A percentile compares a stretch with the other conserved stretches of the same genome.
phyloP scores from a whole-genome alignment of 2,329 filamentous ascomycete genomes.

The Cladorrhinum sp. region DNA sequence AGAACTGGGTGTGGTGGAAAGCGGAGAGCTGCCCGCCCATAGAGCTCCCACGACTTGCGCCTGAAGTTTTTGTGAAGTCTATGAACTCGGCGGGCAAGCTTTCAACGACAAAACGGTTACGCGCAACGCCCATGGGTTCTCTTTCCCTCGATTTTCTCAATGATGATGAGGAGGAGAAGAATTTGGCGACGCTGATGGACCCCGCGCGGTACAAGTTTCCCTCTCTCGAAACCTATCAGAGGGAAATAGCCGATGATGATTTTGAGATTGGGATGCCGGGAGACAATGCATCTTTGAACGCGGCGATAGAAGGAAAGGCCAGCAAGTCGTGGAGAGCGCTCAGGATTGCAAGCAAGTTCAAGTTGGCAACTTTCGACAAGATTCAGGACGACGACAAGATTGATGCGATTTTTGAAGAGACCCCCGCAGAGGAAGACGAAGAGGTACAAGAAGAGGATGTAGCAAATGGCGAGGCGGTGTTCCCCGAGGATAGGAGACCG shows the following conservation, averaged over 20 bases:
- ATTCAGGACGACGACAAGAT: slow-evolving; percentile 79
- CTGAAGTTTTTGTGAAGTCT: slow-evolving; percentile 66
- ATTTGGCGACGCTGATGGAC: slow-evolving; percentile 68
- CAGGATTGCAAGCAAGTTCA: slow-evolving; percentile 71
- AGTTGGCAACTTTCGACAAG: slow-evolving; percentile 77
- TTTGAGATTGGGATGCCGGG: slow-evolving; percentile 83
- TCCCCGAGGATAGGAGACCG: slow-evolving; percentile 49
- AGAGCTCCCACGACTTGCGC: slow-evolving; percentile 67
- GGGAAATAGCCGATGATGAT: slow-evolving; percentile 73
- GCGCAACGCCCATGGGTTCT: slow-evolving; percentile 66
- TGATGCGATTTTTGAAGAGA: slow-evolving; percentile 51
- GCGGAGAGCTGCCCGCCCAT: slow-evolving; percentile 89
- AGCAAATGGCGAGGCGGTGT: slow-evolving; percentile 23
- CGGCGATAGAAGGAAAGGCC: slow-evolving; percentile 66
- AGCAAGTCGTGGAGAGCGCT: slow-evolving; percentile 91
- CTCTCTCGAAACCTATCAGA: slow-evolving; percentile 65
- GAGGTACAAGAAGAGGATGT: slow-evolving; percentile 31
- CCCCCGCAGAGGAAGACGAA: slow-evolving; percentile 34
- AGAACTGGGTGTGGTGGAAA: slow-evolving; percentile 99
- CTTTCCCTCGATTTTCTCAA: slow-evolving; percentile 76
- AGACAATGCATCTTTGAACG: slow-evolving; percentile 54
- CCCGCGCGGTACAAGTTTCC: slow-evolving; percentile 65
- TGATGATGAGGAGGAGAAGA: slow-evolving; percentile 56
- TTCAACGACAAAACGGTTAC: slow-evolving; percentile 68
- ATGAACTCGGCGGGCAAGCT: slow-evolving; percentile 63